Conservation (phyloP, 2,329 filamentous ascomycete species). For the Xylariaceae sp. region DNA sequence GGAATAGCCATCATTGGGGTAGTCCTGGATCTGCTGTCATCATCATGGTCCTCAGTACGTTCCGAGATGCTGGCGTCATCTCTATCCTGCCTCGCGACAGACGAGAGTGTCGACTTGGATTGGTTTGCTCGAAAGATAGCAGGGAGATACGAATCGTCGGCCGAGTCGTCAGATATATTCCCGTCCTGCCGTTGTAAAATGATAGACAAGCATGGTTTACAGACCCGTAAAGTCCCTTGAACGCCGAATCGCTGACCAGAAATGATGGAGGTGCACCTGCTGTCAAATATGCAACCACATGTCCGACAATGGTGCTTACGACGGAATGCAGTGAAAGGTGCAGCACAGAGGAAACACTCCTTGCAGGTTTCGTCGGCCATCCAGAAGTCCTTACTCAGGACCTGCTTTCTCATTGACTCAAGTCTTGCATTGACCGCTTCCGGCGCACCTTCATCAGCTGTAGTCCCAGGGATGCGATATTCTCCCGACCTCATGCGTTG, state of each 20-base stretch:
- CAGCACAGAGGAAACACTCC: slow-evolving; percentile 89
- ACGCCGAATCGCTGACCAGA: slow-evolving; percentile 83
- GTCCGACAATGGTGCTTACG: slow-evolving; percentile 94
- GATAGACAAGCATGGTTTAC: slow-evolving; percentile 84
- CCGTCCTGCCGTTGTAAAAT: slow-evolving; percentile 86
- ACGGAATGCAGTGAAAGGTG: slow-evolving; percentile 85
- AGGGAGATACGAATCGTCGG: slow-evolving; percentile 62
- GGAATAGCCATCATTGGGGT: slow-evolving; percentile 67
- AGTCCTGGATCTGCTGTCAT: slow-evolving; percentile 44
- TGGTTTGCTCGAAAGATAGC: slow-evolving; percentile 52
- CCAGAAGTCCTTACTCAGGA: slow-evolving; percentile 94
- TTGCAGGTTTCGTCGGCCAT: slow-evolving; percentile 99
- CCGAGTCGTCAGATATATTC: slow-evolving; percentile 80
- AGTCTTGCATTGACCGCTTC: slow-evolving; percentile 54
- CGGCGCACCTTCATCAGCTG: slow-evolving; percentile 47
- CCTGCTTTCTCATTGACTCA: slow-evolving; percentile 72
- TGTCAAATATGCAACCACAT: slow-evolving; percentile 98
- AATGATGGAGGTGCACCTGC: slow-evolving; percentile 90
- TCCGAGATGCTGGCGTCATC: slow-evolving; percentile 33
- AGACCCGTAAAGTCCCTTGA: slow-evolving; percentile 75
- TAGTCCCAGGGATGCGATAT: slow-evolving; percentile 49
- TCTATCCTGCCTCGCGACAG: slow-evolving; percentile 30
- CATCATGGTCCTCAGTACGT: slow-evolving; percentile 36
- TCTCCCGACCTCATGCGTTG: slow-evolving; percentile 38
- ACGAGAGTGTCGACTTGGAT: slow-evolving; percentile 31